Evolutionary conservation across 2,329 filamentous ascomycete species (phyloP).

Genomic region (Paramyrothecium roridum): DNA sequence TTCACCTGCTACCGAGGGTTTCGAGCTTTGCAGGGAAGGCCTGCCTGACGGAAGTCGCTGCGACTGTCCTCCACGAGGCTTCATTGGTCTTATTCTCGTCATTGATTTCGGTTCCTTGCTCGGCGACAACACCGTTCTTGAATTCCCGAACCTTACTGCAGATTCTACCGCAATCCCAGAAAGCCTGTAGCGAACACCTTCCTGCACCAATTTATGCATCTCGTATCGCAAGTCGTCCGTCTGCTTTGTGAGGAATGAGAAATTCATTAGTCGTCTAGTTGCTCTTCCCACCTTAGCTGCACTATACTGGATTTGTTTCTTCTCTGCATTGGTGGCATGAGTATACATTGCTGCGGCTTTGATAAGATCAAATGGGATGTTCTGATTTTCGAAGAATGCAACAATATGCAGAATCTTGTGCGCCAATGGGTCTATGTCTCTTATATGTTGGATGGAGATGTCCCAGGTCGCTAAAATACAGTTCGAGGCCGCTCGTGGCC

Average conservation of each 20-base stretch:
- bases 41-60: too few species aligned
- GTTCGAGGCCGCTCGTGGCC: constrained; percentile 21
- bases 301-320: background rate
- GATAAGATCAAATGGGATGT: constrained; percentile 23
- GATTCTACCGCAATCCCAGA: background rate
- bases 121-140: too few species aligned
- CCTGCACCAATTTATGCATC: constrained; percentile 27
- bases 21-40: too few species aligned
- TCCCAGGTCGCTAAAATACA: constrained; percentile 29
- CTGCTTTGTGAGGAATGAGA: constrained; percentile 25
- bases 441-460: constrained; percentile 23
- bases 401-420: constrained; percentile 25
- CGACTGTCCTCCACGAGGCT: constrained; percentile 10
- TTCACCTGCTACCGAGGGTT: too few species aligned
- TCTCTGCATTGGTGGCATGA: too few species aligned
- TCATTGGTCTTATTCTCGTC: background rate
- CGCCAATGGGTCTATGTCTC: constrained; percentile 16
- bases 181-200: constrained; percentile 17
- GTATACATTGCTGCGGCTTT: constrained; percentile 7
- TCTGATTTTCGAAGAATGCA: constrained; percentile 26
- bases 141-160: background rate
- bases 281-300: constrained; percentile 10
- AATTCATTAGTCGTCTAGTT: constrained; percentile 23
- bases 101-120: background rate
- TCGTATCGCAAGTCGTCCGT: constrained; percentile 16